A percentile compares a stretch with the other conserved stretches of the same genome.
Conservation (phyloP, 177 flowering plant genomes). For the Vitis hybrid region DNA sequence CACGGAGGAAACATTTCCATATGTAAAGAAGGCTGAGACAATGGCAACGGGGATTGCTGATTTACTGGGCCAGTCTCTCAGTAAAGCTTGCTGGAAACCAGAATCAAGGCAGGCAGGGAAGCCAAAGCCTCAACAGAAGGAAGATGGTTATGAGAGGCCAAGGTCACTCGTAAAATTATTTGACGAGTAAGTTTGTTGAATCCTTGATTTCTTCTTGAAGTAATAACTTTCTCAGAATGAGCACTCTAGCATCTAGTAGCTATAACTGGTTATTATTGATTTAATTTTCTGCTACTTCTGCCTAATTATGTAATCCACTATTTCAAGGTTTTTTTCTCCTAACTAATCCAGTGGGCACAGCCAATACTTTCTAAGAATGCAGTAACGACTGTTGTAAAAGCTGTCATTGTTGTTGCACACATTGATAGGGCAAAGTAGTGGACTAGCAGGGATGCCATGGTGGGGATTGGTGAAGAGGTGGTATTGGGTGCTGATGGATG, state of each 20-base stretch:
- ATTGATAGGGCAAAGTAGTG: no score
- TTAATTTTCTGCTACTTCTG: not conserved
- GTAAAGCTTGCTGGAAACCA: slow-evolving; percentile 41
- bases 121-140: slow-evolving; percentile 37
- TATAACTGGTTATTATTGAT: not conserved
- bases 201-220: not conserved
- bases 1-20: slow-evolving; percentile 66
- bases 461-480: no score
- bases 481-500: no score
- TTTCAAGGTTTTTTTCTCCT: not conserved
- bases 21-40: slow-evolving; percentile 56
- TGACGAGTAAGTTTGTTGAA: slow-evolving; percentile 46
- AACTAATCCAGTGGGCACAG: no score
- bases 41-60: slow-evolving; percentile 90
- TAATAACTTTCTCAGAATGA: slow-evolving; percentile 2
- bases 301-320: not conserved
- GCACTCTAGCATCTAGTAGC: not conserved
- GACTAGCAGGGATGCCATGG: no score
- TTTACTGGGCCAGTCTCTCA: slow-evolving; percentile 71
- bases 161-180: slow-evolving; percentile 45
- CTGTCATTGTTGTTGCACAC: no score
- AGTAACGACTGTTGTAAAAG: no score
- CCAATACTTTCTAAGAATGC: no score
- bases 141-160: slow-evolving; percentile 61
- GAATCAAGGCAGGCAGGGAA: slow-evolving; percentile 56